These are phyloP conservation scores for Diaporthe longicolla DNA, from an alignment of 2,329 filamentous ascomycete genomes.

Conservation along the genomic window DNA sequence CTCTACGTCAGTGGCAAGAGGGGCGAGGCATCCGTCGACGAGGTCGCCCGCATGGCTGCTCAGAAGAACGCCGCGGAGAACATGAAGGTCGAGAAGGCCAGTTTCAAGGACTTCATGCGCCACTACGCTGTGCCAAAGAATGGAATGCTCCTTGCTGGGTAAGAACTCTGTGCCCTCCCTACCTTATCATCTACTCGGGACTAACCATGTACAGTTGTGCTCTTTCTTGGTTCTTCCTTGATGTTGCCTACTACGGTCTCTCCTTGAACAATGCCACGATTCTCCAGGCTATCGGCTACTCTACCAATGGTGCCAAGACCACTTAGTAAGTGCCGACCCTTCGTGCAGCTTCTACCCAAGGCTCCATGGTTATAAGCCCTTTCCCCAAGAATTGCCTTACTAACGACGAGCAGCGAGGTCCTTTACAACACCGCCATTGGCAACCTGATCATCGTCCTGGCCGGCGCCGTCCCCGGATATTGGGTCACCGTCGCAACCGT, in stretches of 20 bases:
- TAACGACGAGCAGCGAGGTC: conserved; percentile 66
- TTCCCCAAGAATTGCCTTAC: not conserved
- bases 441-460: conserved; percentile 83
- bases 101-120: conserved; percentile 77
- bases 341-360: not conserved
- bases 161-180: not conserved
- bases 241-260: conserved; percentile 75
- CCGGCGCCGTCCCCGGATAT: conserved; percentile 85
- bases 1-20: conserved; percentile 78
- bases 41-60: conserved; percentile 73
- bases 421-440: conserved; percentile 83
- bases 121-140: conserved; percentile 82
- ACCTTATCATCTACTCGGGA: not conserved
- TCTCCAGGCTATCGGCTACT: conserved; percentile 79
- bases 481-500: conserved; percentile 81
- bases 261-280: conserved; percentile 84
- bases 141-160: conserved; percentile 68
- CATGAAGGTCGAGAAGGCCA: conserved; percentile 78
- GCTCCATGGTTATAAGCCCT: too few species aligned
- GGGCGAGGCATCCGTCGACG: conserved; percentile 74
- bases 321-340: conserved; percentile 53
- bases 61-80: conserved; percentile 66
- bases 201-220: conserved; percentile 76
- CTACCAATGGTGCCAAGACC: conserved; percentile 61
- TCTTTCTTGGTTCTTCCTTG: conserved; percentile 86